Evolutionary conservation across 1,139 yeast genomes (phyloP), one percentile per base, ranked within the genome.

Genomic region (Sugiyamaella novakii): DNA sequence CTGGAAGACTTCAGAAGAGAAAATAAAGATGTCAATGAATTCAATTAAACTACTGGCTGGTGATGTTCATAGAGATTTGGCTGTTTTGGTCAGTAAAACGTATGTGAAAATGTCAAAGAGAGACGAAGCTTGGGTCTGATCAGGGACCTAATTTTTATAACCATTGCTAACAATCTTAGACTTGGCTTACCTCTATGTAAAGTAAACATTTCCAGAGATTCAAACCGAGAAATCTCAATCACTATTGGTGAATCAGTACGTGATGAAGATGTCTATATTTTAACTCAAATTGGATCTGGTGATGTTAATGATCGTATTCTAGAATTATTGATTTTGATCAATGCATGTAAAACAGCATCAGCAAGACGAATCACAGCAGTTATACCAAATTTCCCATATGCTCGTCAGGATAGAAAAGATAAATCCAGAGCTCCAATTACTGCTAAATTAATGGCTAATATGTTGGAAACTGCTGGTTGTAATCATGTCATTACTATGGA

Each of bases 401-500:
- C 98, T 19, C 82, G 98, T 70, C 98, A 92, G 71, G 98, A 92
- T 71, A 81, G 95, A 67, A 92, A 92, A 70, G 98, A 92, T 71
- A 92, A 92, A 71, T 81, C 91, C 53, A 78, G 98, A 63, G 98
- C 98, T 7, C 98, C 98, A 46, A 92, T 92, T 61, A 91, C 98
- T 7, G 98, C 98, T 51, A 91, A 92, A 69, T 77, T 91, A 54
- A 87, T 91, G 83, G 98, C 98, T 36, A 92, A 91, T 64, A 81
- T 92, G 86, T 75, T 92, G 53, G 88, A 92, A 50, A 87, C 96
- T 2, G 96, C 98, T 12, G 98, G 98, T 6, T 91, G 97, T 68
- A 83, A 89, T 68, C 98, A 92, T 69, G 96, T 92, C 29, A 92
- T 92, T 60, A 92, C 98, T 37, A 88, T 92, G 96, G 98, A 92